Base-by-base conservation (phyloP, 1,284 basidiomycete species). In the Leccinum variabile region DNA sequence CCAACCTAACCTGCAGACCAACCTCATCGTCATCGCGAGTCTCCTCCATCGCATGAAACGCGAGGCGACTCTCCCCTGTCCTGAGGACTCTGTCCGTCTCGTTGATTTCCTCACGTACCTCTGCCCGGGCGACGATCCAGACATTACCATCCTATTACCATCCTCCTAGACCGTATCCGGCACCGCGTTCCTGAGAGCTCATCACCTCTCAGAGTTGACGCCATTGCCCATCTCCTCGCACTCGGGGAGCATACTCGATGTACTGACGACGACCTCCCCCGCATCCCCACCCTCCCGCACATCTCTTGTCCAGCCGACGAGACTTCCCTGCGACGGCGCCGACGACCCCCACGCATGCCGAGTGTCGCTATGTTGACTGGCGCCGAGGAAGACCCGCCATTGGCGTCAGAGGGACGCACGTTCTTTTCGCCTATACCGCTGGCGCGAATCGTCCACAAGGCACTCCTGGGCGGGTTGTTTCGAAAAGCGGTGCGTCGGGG, bases 1-100 rank as follows among this genome's bases (percentile, higher is more conserved):
- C 13, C 65, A 63, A 3, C 70, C 78, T 3, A 77, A 76, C 22
- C 63, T 75, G 1, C 69, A 73, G 50, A 80, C 79, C 1, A 83
- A 84, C 66, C 74, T 73, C 49, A 72, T 78, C 25, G 75, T 84
- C 22, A 18, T 78, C 68, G 76, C 60, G 2, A 65, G 58, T 30
- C 63, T 73, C 6, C 60, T 75, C 9, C 59, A 60, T 28, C 71
- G 71, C 14, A 73, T 76, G 61, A 75, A 70, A 54, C 60, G 46
- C 28, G 71, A 73, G 54, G 25, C 56, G 5, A 63, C 54, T 22
- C 57, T 56, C 1, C 33, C 56, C 11, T 49, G 60, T 4, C 25
- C 22, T 14, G 44, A 62, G 7, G 60, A 44, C 1, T 52, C 66
- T 2, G 63, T 63, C 30, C 62, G 64, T 52, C 66, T 75, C 5